These are phyloP conservation scores for Penicillium sp. DNA, from an alignment of 2,329 filamentous ascomycete genomes.

Conservation along the genomic window DNA sequence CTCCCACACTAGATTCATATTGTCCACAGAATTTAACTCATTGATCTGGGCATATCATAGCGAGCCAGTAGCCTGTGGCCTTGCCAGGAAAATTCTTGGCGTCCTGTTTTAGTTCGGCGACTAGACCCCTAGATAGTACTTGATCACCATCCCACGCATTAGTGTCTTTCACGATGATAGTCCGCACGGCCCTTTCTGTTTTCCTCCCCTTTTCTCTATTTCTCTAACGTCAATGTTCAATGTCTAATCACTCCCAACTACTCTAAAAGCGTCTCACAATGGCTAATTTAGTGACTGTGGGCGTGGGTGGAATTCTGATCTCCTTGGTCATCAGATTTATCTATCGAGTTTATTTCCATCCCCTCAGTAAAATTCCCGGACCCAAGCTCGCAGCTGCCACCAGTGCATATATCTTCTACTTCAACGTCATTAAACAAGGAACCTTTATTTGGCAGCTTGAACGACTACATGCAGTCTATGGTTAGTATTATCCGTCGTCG, in stretches of 20 bases:
- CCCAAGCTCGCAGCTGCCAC: slow-evolving; percentile 35
- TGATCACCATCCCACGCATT: background rate
- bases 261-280: background rate
- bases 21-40: background rate
- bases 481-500: background rate
- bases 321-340: slow-evolving; percentile 4
- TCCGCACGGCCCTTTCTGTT: background rate
- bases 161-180: background rate
- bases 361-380: slow-evolving; percentile 35
- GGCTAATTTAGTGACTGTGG: background rate
- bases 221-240: background rate
- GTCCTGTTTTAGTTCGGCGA: background rate
- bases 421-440: slow-evolving; percentile 35
- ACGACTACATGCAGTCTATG: slow-evolving; percentile 33
- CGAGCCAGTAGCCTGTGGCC: background rate
- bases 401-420: slow-evolving; percentile 37
- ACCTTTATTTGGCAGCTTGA: slow-evolving; percentile 36
- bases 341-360: slow-evolving; percentile 37
- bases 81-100: background rate
- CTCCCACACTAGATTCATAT: background rate
- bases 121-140: background rate
- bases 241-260: background rate
- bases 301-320: background rate
- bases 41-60: background rate
- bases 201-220: background rate